phyloP scores from a whole-genome alignment of 768 basidiomycete genomes.

The Kwoniella dejecticola region DNA sequence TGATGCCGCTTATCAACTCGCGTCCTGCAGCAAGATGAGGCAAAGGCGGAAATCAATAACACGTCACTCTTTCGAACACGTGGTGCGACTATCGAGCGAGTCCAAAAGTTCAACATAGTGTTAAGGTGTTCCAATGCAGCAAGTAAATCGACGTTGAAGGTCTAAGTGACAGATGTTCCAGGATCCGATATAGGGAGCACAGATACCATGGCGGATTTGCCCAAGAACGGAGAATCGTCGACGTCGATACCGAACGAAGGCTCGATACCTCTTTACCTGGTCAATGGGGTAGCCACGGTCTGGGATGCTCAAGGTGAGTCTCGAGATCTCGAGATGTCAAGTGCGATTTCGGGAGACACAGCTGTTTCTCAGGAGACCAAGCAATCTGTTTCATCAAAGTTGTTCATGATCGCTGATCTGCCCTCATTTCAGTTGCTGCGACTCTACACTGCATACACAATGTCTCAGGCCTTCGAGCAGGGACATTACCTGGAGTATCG shows the following conservation, averaged over 20 bases:
- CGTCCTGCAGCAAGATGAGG: neutral
- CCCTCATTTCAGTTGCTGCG: slow-evolving; percentile 84
- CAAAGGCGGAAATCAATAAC: neutral
- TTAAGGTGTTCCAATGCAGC: too few relatives aligned
- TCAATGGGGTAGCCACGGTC: slow-evolving; percentile 78
- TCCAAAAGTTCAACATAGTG: neutral
- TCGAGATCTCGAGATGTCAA: too few relatives aligned
- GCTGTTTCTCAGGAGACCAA: too few relatives aligned
- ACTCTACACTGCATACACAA: slow-evolving; percentile 74
- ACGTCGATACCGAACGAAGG: slow-evolving; percentile 15
- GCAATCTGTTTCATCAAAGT: too few relatives aligned
- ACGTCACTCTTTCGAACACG: neutral
- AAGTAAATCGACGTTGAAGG: too few relatives aligned
- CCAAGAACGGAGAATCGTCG: slow-evolving; percentile 21
- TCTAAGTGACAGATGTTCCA: too few relatives aligned
- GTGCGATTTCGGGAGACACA: too few relatives aligned
- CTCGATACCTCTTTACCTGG: slow-evolving; percentile 67
- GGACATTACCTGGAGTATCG: slow-evolving; percentile 89
- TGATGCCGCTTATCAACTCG: neutral
- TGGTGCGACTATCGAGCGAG: neutral
- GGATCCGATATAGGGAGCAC: too few relatives aligned
- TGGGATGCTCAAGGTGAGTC: slow-evolving; percentile 79
- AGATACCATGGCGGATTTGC: slow-evolving; percentile 15
- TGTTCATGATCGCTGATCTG: too few relatives aligned
- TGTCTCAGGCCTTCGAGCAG: slow-evolving; percentile 80